phyloP scores from a whole-genome alignment of 2,329 filamentous ascomycete genomes.

The Ophiostoma sp. region DNA sequence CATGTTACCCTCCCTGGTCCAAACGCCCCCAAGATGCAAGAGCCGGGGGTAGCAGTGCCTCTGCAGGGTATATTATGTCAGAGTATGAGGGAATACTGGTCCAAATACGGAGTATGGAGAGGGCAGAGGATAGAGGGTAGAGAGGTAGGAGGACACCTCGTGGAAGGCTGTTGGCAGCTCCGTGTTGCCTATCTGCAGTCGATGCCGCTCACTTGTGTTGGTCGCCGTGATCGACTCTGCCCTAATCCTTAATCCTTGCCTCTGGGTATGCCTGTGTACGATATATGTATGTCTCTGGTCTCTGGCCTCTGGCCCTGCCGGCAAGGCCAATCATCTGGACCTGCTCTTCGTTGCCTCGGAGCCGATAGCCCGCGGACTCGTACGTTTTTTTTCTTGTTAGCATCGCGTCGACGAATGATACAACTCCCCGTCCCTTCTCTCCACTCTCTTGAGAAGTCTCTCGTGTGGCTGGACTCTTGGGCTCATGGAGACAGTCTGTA shows the following conservation, averaged over 20 bases:
- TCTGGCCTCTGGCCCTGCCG: no score
- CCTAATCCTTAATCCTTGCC: neutral
- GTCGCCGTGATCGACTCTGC: neutral
- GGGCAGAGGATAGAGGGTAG: no score
- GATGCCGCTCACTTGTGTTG: neutral
- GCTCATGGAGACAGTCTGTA: no score
- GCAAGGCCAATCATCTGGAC: no score
- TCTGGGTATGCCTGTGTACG: no score
- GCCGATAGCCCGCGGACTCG: slow-evolving; percentile 6
- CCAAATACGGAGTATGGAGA: no score
- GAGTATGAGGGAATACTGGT: neutral
- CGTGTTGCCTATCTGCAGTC: slow-evolving; percentile 2
- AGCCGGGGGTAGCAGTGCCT: slow-evolving; percentile 6
- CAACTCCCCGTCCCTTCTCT: neutral
- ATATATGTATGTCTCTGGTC: no score
- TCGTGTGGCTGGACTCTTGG: no score
- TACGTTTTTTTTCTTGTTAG: neutral
- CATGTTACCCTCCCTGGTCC: slow-evolving; percentile 11
- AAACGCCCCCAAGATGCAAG: slow-evolving; percentile 8
- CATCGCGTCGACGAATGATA: neutral
- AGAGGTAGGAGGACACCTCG: no score
- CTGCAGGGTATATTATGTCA: neutral
- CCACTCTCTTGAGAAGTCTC: neutral
- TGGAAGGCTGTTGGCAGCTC: neutral
- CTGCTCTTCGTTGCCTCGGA: neutral